A percentile compares a stretch with the other conserved stretches of the same genome.
Evolutionary conservation across 202 grass and related monocot genomes (phyloP).

Genomic region (Musa balbisiana): DNA sequence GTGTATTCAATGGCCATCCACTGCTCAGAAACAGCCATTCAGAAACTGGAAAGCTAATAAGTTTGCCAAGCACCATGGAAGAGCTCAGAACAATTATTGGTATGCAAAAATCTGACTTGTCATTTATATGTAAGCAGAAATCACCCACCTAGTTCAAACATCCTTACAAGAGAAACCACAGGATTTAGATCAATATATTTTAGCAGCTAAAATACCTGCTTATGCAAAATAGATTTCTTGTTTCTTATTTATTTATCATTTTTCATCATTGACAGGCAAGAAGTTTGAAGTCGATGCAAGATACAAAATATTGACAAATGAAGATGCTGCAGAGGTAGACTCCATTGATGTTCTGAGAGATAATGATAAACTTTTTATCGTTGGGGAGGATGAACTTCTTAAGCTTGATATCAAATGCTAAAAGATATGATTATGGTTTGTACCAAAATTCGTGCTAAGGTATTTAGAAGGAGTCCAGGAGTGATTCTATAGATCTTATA

Average conservation of each 20-base stretch:
- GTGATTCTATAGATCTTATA: no score
- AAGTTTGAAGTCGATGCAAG: constrained; percentile 41
- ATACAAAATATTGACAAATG: constrained; percentile 43
- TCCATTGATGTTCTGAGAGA: constrained; percentile 66
- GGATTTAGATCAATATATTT: no score
- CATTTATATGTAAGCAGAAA: no score
- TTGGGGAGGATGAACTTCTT: constrained; percentile 29
- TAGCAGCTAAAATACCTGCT: not conserved
- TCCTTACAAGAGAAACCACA: no score
- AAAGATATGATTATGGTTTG: not conserved
- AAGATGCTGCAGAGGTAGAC: constrained; percentile 64
- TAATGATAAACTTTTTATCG: constrained; percentile 72
- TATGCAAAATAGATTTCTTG: not conserved
- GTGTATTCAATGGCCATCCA: constrained; percentile 69
- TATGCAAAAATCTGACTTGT: constrained; percentile 10
- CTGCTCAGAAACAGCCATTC: constrained; percentile 38
- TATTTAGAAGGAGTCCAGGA: no score
- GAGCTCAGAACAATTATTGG: constrained; percentile 46
- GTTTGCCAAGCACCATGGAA: constrained; percentile 59
- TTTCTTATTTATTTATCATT: not conserved
- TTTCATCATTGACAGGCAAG: constrained; percentile 38
- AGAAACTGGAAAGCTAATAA: constrained; percentile 66
- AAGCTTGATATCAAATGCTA: constrained; percentile 6
- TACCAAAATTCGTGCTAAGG: no score
- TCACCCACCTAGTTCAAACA: no score